A percentile compares a stretch with the other conserved stretches of the same genome.
Evolutionary conservation across 495 filamentous ascomycete genomes (phyloP).

Genomic region (Aspergillus campestris): DNA sequence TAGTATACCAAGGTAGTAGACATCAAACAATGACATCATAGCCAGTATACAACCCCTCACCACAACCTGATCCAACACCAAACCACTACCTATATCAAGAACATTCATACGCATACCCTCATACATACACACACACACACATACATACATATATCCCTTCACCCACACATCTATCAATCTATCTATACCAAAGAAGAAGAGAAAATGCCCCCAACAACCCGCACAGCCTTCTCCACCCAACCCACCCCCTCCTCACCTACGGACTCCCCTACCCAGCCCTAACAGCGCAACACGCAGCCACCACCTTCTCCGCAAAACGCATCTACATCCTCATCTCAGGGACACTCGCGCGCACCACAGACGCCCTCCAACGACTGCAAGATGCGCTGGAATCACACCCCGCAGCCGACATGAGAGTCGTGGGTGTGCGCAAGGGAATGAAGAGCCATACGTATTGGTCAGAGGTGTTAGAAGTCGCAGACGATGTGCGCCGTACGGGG

Average conservation of each 20-base stretch:
- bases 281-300: conserved; percentile 38
- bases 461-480: conserved; percentile 47
- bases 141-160: too few relatives aligned
- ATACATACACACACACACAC: too few relatives aligned
- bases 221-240: conserved; percentile 29
- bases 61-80: too few relatives aligned
- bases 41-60: too few relatives aligned
- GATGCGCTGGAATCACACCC: conserved; percentile 32
- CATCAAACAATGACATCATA: too few relatives aligned
- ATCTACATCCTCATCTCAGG: conserved; percentile 54
- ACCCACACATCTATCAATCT: too few relatives aligned
- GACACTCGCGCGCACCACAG: conserved; percentile 48
- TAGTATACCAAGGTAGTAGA: too few relatives aligned
- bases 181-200: conserved; percentile 1
- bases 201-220: conserved; percentile 9
- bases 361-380: conserved; percentile 36
- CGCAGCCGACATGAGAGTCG: conserved; percentile 14
- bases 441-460: conserved; percentile 51
- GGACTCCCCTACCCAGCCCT: conserved; percentile 45
- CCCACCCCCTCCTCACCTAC: conserved; percentile 39
- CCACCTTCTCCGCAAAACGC: conserved; percentile 43
- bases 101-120: too few relatives aligned
- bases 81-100: too few relatives aligned
- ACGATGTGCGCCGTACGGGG: conserved; percentile 35
- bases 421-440: conserved; percentile 49